Evolutionary conservation across 305 asterid genomes (phyloP).

Genomic region (Nicotiana rustica): DNA sequence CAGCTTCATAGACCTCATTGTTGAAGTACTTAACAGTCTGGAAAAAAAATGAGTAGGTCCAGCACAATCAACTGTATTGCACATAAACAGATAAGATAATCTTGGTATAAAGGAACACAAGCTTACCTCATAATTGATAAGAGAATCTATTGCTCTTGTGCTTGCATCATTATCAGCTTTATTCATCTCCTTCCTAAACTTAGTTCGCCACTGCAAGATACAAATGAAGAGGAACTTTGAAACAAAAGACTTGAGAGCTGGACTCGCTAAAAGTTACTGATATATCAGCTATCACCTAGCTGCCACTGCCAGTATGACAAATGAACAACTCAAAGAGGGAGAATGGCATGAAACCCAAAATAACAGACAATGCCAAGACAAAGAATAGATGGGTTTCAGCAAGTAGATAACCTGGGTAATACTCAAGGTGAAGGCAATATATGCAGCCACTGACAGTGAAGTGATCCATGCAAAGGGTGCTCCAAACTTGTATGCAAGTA

Average conservation of each 20-base stretch:
- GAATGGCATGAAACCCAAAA: constrained; percentile 22
- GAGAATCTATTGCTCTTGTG: constrained; percentile 90
- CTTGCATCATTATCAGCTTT: constrained; percentile 98
- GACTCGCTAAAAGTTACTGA: constrained; percentile 33
- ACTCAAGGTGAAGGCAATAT: constrained; percentile 79
- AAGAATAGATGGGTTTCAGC: neutral
- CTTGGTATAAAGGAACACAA: constrained; percentile 1
- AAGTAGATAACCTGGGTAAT: constrained; percentile 76
- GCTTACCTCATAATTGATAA: constrained; percentile 91
- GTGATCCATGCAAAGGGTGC: constrained; percentile 98
- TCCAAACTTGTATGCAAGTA: constrained; percentile 97
- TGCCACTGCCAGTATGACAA: constrained; percentile 23
- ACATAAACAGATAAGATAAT: constrained; percentile 36
- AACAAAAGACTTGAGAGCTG: constrained; percentile 33
- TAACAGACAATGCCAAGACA: neutral
- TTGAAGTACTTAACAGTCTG: constrained; percentile 99
- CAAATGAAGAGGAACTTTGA: constrained; percentile 38
- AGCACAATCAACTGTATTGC: constrained; percentile 22
- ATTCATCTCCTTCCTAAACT: constrained; percentile 94
- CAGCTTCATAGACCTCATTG: constrained; percentile 89
- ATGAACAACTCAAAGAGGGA: neutral
- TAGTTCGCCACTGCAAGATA: constrained; percentile 90
- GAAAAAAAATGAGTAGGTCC: constrained; percentile 36
- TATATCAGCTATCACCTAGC: constrained; percentile 6
- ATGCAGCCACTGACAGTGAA: constrained; percentile 83